Percentiles rank a stretch among this genome's conserved stretches.
Conservation (phyloP, 306 rosid genomes). For the Prunus salicina region DNA sequence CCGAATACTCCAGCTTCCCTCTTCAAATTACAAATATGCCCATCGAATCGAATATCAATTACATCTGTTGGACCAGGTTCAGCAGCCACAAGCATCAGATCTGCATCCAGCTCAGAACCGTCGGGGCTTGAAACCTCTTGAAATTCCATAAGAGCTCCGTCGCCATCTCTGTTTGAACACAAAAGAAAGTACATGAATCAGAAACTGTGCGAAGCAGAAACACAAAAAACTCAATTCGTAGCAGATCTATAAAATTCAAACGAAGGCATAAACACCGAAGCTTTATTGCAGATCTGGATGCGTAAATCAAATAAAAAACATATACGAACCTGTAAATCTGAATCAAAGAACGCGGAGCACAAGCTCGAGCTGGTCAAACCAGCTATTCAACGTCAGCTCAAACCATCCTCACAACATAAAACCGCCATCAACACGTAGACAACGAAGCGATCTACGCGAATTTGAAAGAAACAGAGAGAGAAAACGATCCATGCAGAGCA, state of each 20-base stretch:
- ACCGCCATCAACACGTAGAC: slow-evolving; percentile 19
- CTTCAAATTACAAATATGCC: not conserved
- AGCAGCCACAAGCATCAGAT: not conserved
- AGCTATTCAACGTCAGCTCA: not conserved
- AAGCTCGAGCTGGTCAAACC: not conserved
- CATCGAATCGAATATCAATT: too few relatives aligned
- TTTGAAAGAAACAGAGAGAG: rapidly evolving
- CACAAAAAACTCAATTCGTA: not conserved
- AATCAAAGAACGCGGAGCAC: not conserved
- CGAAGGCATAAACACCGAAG: too few relatives aligned
- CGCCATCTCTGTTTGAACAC: not conserved
- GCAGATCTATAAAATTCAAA: not conserved
- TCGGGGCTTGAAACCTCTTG: not conserved
- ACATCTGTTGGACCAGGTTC: not conserved
- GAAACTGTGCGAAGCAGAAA: not conserved
- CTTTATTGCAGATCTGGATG: not conserved
- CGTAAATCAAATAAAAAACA: not conserved
- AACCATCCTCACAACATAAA: not conserved
- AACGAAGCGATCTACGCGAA: slow-evolving; percentile 16
- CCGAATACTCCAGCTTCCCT: not conserved
- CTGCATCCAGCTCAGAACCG: not conserved
- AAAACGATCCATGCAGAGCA: not conserved
- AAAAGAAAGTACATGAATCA: not conserved
- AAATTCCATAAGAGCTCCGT: not conserved
- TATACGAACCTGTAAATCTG: not conserved